Evolutionary conservation across 2,329 filamentous ascomycete genomes (phyloP).

Genomic region (Xylaria sp.): DNA sequence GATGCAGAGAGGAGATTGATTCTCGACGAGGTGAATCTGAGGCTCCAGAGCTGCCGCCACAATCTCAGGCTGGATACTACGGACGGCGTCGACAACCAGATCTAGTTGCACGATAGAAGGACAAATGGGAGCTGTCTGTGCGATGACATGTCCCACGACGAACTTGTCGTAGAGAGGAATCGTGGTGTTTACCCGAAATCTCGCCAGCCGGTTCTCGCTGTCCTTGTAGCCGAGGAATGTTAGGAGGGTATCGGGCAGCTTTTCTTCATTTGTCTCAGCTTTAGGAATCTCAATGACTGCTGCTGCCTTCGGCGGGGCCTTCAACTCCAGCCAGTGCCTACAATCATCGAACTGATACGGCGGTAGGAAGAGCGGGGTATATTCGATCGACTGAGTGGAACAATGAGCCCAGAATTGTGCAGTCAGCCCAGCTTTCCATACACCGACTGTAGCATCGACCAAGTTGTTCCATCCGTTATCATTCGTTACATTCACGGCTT

Average conservation of each 20-base stretch:
- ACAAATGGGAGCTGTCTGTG: conserved; percentile 53
- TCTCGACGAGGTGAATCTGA: conserved; percentile 32
- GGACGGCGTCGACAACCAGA: conserved; percentile 50
- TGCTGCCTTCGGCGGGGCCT: conserved; percentile 26
- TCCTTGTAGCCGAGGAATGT: conserved; percentile 49
- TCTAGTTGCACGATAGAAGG: conserved; percentile 54
- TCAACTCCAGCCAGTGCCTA: conserved; percentile 55
- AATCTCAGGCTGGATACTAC: conserved; percentile 49
- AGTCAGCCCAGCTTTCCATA: conserved; percentile 56
- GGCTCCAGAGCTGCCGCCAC: conserved; percentile 41
- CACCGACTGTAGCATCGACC: conserved; percentile 42
- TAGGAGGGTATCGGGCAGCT: conserved; percentile 38
- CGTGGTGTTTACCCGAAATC: conserved; percentile 57
- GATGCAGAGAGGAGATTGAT: conserved; percentile 36
- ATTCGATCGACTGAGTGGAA: conserved; percentile 41
- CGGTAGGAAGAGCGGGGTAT: conserved; percentile 49
- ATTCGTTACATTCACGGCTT: conserved; percentile 42
- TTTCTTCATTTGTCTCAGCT: conserved; percentile 5
- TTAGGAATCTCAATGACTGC: conserved; percentile 15
- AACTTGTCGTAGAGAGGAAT: conserved; percentile 50
- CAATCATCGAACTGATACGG: conserved; percentile 58
- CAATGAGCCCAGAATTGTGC: conserved; percentile 55
- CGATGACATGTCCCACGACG: conserved; percentile 55
- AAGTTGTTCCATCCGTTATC: conserved; percentile 39
- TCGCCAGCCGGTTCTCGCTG: conserved; percentile 39